These are phyloP conservation scores for Vanrija sp. DNA, from an alignment of 1,284 basidiomycete genomes.

Conservation along the genomic window DNA sequence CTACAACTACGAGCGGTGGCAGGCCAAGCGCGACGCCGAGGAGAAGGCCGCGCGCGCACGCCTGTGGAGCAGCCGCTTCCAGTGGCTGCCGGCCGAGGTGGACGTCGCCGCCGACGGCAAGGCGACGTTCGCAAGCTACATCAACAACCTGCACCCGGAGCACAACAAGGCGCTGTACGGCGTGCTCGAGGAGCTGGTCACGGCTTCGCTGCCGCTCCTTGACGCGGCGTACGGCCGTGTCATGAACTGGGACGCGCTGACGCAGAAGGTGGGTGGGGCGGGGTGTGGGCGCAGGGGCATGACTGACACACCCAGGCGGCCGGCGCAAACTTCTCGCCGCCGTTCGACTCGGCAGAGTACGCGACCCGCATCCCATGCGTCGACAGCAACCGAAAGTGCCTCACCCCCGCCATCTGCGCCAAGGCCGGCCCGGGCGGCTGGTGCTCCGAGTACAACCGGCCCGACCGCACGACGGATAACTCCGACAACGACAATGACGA, in stretches of 20 bases:
- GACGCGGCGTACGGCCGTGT: conserved; percentile 5
- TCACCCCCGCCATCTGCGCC: not conserved
- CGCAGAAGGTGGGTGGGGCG: no score
- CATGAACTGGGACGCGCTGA: not conserved
- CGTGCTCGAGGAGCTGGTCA: conserved; percentile 5
- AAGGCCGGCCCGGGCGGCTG: not conserved
- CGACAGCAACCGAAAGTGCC: conserved; percentile 3
- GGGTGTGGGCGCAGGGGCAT: not conserved
- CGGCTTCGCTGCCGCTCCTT: conserved; percentile 1
- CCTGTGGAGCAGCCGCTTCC: not conserved
- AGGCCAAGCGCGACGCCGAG: not conserved
- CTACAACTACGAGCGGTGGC: not conserved
- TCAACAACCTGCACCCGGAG: not conserved
- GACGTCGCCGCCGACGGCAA: not conserved
- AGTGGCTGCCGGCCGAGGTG: conserved; percentile 16
- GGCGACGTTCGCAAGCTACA: conserved; percentile 1
- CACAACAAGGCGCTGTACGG: conserved; percentile 2
- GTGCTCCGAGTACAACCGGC: conserved; percentile 5
- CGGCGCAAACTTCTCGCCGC: not conserved
- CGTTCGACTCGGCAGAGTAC: not conserved
- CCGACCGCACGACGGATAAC: not conserved
- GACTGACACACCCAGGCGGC: not conserved
- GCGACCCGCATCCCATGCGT: conserved; percentile 2
- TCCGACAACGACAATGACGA: not conserved
- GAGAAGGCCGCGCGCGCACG: not conserved